Conservation (phyloP, 441 rosid genomes). For the Erysimum pusillum region DNA sequence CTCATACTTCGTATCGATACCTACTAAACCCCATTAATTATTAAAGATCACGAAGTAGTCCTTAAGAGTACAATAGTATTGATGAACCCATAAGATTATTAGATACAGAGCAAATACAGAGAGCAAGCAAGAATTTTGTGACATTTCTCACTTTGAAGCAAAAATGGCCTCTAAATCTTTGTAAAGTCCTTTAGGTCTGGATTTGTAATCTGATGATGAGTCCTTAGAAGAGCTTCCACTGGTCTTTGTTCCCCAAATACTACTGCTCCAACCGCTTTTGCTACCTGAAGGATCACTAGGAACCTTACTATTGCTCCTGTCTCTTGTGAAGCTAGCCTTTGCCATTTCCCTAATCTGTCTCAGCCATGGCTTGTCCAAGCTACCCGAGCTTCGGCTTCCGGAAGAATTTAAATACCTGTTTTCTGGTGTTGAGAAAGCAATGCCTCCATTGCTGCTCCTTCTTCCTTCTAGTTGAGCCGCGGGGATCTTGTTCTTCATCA, state of each 20-base stretch:
- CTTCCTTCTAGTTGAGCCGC: constrained; percentile 42
- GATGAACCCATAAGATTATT: constrained; percentile 6
- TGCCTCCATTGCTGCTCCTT: constrained; percentile 52
- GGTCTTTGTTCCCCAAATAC: constrained; percentile 69
- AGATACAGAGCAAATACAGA: neutral
- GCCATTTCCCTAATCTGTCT: constrained; percentile 87
- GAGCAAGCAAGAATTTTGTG: too few species aligned
- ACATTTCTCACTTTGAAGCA: constrained; percentile 63
- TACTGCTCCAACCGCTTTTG: constrained; percentile 69
- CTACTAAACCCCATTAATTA: neutral
- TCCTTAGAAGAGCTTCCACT: constrained; percentile 68
- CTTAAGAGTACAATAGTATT: constrained; percentile 1
- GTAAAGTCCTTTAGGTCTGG: constrained; percentile 68
- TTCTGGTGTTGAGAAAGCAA: constrained; percentile 53
- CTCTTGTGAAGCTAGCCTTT: constrained; percentile 77
- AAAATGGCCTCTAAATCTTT: constrained; percentile 92
- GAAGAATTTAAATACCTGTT: constrained; percentile 54
- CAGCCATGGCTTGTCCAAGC: constrained; percentile 71
- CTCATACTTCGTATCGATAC: neutral
- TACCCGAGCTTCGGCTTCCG: constrained; percentile 66
- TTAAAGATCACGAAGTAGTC: neutral
- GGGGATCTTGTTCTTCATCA: constrained; percentile 58
- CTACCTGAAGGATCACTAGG: constrained; percentile 83
- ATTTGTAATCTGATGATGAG: constrained; percentile 65
- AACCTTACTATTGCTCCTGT: constrained; percentile 53